Conservation (phyloP, 2,329 filamentous ascomycete species). For the Celoporthe dispersa region DNA sequence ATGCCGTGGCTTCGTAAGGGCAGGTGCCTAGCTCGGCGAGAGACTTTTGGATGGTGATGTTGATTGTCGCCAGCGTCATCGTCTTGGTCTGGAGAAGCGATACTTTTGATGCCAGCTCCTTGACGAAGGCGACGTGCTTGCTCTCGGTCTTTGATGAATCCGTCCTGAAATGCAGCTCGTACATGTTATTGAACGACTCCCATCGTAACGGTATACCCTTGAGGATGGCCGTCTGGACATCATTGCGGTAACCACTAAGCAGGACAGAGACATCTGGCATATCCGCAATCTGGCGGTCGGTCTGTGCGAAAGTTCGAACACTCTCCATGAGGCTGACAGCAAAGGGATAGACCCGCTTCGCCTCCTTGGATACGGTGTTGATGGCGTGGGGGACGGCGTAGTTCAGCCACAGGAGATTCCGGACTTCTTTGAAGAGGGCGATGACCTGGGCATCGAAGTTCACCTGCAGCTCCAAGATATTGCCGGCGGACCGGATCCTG, state of each 20-base stretch:
- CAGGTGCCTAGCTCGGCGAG: slow-evolving; percentile 84
- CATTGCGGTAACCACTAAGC: slow-evolving; percentile 88
- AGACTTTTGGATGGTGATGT: slow-evolving; percentile 80
- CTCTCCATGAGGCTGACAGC: slow-evolving; percentile 99
- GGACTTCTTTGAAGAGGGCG: slow-evolving; percentile 96
- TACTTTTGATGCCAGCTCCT: slow-evolving; percentile 86
- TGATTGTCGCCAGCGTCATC: slow-evolving; percentile 74
- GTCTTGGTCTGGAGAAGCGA: slow-evolving; percentile 90
- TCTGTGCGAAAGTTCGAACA: slow-evolving; percentile 90
- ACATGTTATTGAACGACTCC: slow-evolving; percentile 98
- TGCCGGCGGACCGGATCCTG: slow-evolving; percentile 87
- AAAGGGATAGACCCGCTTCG: slow-evolving; percentile 97
- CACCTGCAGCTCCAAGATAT: slow-evolving; percentile 84
- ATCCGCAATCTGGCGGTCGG: slow-evolving; percentile 77
- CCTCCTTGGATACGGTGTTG: slow-evolving; percentile 95
- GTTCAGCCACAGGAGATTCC: slow-evolving; percentile 93
- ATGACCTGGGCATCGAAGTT: slow-evolving; percentile 99
- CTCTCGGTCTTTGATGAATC: slow-evolving; percentile 61
- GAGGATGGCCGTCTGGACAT: slow-evolving; percentile 79
- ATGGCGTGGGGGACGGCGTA: slow-evolving; percentile 94
- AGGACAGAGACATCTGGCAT: slow-evolving; percentile 89
- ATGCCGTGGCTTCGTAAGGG: slow-evolving; percentile 77
- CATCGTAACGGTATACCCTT: slow-evolving; percentile 91
- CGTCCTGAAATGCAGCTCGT: slow-evolving; percentile 82
- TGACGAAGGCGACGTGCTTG: slow-evolving; percentile 95